Percentiles rank a stretch among this genome's conserved stretches.
Evolutionary conservation across 2,329 filamentous ascomycete genomes (phyloP).

Genomic region (Sporothrix sp.): DNA sequence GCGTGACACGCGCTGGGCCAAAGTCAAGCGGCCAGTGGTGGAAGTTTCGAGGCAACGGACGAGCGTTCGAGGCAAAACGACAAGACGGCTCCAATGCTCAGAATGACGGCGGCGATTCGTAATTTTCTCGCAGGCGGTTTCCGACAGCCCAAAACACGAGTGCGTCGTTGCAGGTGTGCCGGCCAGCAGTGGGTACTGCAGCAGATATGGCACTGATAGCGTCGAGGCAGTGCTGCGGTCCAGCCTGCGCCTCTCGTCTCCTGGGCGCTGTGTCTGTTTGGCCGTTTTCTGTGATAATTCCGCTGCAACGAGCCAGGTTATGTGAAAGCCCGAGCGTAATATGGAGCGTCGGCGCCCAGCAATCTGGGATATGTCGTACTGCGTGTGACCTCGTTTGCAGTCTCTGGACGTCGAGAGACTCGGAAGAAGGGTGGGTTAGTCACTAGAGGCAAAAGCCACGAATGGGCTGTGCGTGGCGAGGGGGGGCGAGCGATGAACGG

Average conservation of each 20-base stretch:
- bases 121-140: neutral
- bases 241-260: slow-evolving; percentile 9
- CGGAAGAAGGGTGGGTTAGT: neutral
- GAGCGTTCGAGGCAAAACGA: too few relatives aligned
- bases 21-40: neutral
- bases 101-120: neutral
- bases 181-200: slow-evolving; percentile 2
- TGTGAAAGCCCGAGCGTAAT: too few relatives aligned
- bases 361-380: neutral
- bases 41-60: neutral
- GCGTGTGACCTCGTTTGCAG: neutral
- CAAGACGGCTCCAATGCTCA: too few relatives aligned
- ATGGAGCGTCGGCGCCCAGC: neutral
- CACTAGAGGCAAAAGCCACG: neutral
- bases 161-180: neutral
- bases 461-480: neutral
- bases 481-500: neutral
- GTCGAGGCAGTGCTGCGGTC: slow-evolving; percentile 18
- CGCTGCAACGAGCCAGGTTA: neutral
- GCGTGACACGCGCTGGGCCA: too few relatives aligned
- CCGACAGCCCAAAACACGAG: neutral
- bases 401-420: neutral
- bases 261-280: neutral
- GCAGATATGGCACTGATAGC: slow-evolving; percentile 7
- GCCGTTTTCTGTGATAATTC: neutral